Percentiles rank a stretch among this genome's conserved stretches.
These are phyloP conservation scores for Lycium barbarum DNA, from an alignment of 257 asterid genomes.

Conservation along the genomic window DNA sequence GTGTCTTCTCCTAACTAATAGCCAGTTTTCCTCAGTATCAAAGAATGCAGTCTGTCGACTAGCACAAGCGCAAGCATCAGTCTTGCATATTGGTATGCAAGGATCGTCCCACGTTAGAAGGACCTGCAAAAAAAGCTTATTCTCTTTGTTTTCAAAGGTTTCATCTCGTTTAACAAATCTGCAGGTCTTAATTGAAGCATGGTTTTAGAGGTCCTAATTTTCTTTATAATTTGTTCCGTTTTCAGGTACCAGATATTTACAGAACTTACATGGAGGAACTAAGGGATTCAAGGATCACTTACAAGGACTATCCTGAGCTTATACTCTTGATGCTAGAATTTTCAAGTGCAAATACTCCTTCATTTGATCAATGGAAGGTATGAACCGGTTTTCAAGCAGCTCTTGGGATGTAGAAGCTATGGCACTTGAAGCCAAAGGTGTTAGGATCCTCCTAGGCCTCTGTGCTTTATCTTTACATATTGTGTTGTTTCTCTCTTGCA, in stretches of 20 bases:
- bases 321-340: conserved; percentile 68
- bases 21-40: conserved; percentile 73
- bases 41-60: conserved; percentile 82
- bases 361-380: conserved; percentile 79
- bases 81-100: conserved; percentile 69
- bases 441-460: conserved; percentile 4
- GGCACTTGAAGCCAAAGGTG: conserved; percentile 25
- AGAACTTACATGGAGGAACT: conserved; percentile 76
- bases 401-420: conserved; percentile 24
- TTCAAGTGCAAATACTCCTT: conserved; percentile 54
- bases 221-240: conserved; percentile 31
- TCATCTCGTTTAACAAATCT: conserved; percentile 32
- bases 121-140: conserved; percentile 65
- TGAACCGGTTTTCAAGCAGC: conserved; percentile 26
- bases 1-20: conserved; percentile 69
- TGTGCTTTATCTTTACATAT: conserved; percentile 34
- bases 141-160: conserved; percentile 80
- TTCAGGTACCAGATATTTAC: conserved; percentile 78
- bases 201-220: conserved; percentile 29
- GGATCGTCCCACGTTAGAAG: conserved; percentile 73
- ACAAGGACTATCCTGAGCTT: conserved; percentile 75
- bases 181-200: conserved; percentile 23
- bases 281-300: conserved; percentile 73
- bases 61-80: conserved; percentile 80
- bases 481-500: conserved; percentile 51